Evolutionary conservation across 164 flowering plant species (phyloP).

Genomic region (Vitis rotundifolia): DNA sequence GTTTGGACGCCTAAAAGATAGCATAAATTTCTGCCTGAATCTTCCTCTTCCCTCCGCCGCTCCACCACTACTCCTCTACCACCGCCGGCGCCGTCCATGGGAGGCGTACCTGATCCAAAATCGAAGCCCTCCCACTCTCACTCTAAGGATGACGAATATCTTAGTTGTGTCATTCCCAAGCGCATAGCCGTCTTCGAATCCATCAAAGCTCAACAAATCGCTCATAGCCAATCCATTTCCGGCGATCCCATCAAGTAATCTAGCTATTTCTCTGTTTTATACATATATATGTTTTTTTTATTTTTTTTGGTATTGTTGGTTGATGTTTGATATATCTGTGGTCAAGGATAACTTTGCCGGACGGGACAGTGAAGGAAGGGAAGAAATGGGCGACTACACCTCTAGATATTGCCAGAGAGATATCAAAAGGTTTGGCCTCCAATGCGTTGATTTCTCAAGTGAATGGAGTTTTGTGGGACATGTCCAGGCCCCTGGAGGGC

Average conservation of each 20-base stretch:
- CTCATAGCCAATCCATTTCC: conserved; percentile 39
- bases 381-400: conserved; percentile 80
- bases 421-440: conserved; percentile 69
- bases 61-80: background rate
- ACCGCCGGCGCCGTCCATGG: conserved; percentile 23
- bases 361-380: conserved; percentile 87
- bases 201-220: conserved; percentile 49
- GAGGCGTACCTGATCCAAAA: background rate
- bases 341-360: conserved; percentile 69
- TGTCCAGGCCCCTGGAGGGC: conserved; percentile 80
- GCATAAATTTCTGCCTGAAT: too few species aligned
- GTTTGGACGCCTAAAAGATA: too few species aligned
- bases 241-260: conserved; percentile 68
- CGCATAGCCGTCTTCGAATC: conserved; percentile 63
- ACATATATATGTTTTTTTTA: background rate
- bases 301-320: background rate
- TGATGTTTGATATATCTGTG: too few species aligned
- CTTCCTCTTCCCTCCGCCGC: too few species aligned
- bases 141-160: conserved; percentile 58
- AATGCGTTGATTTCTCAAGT: conserved; percentile 76
- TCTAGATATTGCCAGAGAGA: conserved; percentile 62
- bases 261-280: background rate
- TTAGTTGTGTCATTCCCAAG: conserved; percentile 51
- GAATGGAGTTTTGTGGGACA: conserved; percentile 86
- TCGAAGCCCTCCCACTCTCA: conserved; percentile 6